Evolutionary conservation across 1,284 basidiomycete genomes (phyloP), one percentile per base, ranked within the genome.

Genomic region (Cryptococcus sp.): DNA sequence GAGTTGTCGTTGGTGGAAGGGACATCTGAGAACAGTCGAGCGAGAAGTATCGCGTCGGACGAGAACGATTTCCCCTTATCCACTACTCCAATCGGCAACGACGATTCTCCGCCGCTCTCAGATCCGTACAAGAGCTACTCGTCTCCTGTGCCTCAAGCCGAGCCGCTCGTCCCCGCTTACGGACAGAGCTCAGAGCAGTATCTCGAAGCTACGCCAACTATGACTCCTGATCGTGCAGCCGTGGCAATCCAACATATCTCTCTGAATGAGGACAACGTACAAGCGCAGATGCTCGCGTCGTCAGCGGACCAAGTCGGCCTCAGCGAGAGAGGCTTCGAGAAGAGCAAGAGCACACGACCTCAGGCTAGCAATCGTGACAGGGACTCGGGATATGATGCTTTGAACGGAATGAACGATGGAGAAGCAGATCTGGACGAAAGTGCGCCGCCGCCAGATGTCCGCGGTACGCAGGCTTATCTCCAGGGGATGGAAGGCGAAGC

Each of bases 351-450:
- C 39, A 64, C 47, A 38, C 39, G 49, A 23, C 55, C 56, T 47
- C 38, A 27, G 22, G 38, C n/a, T 43, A 47, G 17, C 5, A 5
- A 22, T 8, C n/a, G 65, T 35, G 67, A 70, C 43, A 62, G 48
- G 50, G 66, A 72, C 40, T 65, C 57, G 15, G 71, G 66, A 23
- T 70, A 70, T 43, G 75, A 78, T 58, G 69, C 71, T 7, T 59
- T 79, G 39, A 67, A 65, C 11, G 78, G 77, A 1, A 57, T 72
- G 52, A 69, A 73, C 49, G 78, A 79, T 56, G 77, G 78, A 19
- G 78, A 79, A 64, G 78, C 77, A 3, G 78, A 79, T 63, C 64
- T 76, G 53, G 76, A 79, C 53, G 64, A 65, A 39, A 68, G 62
- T 49, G 78, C 76, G 0, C 65, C 68, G 3, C 72, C 66, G 54